Base-by-base conservation (phyloP, 805 yeast genomes). In the Blastobotrys chiropterorum region DNA sequence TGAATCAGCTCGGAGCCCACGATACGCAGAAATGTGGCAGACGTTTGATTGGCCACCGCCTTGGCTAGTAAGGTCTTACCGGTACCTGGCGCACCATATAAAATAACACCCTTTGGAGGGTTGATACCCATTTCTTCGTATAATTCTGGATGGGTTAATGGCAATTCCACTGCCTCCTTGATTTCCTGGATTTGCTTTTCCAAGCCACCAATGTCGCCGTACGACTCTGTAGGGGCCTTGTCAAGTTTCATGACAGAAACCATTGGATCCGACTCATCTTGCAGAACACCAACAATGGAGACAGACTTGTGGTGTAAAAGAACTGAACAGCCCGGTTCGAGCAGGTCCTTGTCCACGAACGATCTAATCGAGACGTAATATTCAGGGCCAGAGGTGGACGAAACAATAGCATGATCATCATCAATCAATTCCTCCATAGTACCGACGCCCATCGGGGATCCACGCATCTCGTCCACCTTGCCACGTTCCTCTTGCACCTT, bases 81-180 rank as follows among this genome's bases (percentile, higher is more conserved):
- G 2, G 98, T 92, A 70, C 98, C 98, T 38, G 98, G 98, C 0
- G 97, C 95, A 64, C 98, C 98, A 67, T 92, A 92, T 53, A 92
- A 76, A 61, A 92, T 90, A 49, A 92, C 98, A 73, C 98, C 98
- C 73, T 92, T 92, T 49, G 98, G 98, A 11, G 97, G 98, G 65
- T 90, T 90, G 64, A 92, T 92, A 62, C 98, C 98, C 97, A 92
- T 90, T 70, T 90, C 97, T 72, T 94, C 97, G 70, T 90, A 92
- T 62, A 92, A 74, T 69, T 92, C 98, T 0, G 98, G 98, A 70
- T 92, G 97, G 13, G 97, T 90, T 57, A 90, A 76, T 11, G 98
- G 98, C 62, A 92, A 77, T 70, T 92, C 98, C 14, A 92, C 97
- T 5, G 96, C 87, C 71, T 92, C 98, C 72, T 94, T 94, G 62